A percentile compares a stretch with the other conserved stretches of the same genome.
These are phyloP conservation scores for Thamnidium elegans DNA, from an alignment of 192 early-diverging fungal species.

Conservation along the genomic window DNA sequence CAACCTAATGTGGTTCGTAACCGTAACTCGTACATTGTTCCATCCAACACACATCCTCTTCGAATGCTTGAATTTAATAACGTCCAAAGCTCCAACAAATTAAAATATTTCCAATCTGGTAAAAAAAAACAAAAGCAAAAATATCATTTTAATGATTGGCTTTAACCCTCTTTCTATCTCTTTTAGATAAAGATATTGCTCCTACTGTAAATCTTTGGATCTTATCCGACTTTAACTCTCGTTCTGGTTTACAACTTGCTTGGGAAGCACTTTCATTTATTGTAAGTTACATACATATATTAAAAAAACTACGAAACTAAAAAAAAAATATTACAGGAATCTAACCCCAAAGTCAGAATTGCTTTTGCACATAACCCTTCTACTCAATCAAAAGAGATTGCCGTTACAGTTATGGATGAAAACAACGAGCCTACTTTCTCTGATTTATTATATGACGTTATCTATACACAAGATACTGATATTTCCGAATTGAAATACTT, in stretches of 20 bases:
- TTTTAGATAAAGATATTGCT: constrained; percentile 11
- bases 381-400: background rate
- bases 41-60: constrained; percentile 43
- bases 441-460: constrained; percentile 11
- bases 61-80: constrained; percentile 37
- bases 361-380: constrained; percentile 54
- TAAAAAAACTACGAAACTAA: background rate
- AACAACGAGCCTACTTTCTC: constrained; percentile 4
- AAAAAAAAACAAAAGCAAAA: background rate
- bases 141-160: background rate
- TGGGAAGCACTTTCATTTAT: constrained; percentile 46
- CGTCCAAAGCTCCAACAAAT: background rate
- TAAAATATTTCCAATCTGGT: constrained; percentile 11
- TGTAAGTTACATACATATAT: constrained; percentile 15
- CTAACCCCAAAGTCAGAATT: constrained; percentile 37
- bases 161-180: background rate
- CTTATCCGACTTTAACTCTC: constrained; percentile 53
- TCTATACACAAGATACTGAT: constrained; percentile 2
- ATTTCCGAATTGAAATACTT: constrained; percentile 2
- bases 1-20: constrained; percentile 52
- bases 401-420: background rate
- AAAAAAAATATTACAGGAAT: constrained; percentile 19
- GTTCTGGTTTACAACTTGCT: constrained; percentile 49
- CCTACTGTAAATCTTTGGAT: constrained; percentile 43
- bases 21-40: constrained; percentile 68